phyloP scores from a whole-genome alignment of 345 rosid genomes.

The Syzygium oleosum region DNA sequence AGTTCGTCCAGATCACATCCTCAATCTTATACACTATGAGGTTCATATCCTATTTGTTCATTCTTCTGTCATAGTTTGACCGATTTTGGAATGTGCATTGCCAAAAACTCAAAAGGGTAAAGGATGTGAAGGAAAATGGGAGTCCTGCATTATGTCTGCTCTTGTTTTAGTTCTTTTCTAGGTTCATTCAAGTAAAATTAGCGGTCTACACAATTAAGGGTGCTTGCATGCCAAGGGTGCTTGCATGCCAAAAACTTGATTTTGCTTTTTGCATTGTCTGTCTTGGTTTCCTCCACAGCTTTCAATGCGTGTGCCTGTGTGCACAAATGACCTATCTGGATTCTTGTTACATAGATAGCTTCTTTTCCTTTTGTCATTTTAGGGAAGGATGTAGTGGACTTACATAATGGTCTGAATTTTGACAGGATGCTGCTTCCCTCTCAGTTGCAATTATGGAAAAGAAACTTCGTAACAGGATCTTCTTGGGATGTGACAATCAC shows the following conservation, averaged over 20 bases:
- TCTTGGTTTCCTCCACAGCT: neutral
- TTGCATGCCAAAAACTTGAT: neutral
- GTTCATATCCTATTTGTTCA: constrained; percentile 12
- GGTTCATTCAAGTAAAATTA: neutral
- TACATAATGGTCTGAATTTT: constrained; percentile 1
- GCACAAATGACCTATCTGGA: neutral
- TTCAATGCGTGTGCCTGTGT: neutral
- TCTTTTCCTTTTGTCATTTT: neutral
- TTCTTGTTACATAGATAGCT: neutral
- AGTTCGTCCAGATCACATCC: constrained; percentile 76
- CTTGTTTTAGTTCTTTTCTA: neutral
- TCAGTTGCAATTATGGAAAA: constrained; percentile 74
- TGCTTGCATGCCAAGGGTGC: neutral
- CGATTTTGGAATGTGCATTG: neutral
- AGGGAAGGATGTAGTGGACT: neutral
- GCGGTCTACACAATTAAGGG: neutral
- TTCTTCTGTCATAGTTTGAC: neutral
- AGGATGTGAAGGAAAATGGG: neutral
- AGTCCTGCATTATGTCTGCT: neutral
- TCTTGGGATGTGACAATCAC: constrained; percentile 95
- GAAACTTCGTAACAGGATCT: constrained; percentile 49
- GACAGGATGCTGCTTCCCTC: constrained; percentile 93
- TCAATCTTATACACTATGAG: constrained; percentile 96
- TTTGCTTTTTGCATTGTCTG: neutral
- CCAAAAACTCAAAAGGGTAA: neutral